Conservation (phyloP, 345 rosid genomes). For the Gossypium raimondii region DNA sequence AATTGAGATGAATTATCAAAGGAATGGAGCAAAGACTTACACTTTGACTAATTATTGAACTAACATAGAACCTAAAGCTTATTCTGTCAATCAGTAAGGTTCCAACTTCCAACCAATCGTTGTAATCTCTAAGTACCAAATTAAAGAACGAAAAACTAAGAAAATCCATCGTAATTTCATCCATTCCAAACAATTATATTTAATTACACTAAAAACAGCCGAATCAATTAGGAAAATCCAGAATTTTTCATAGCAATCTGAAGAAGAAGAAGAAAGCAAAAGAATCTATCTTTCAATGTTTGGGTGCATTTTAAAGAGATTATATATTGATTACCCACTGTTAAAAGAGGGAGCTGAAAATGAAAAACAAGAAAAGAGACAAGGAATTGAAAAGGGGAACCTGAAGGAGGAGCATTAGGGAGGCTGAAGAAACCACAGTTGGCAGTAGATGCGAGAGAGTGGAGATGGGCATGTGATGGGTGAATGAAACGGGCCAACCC, state of each 20-base stretch:
- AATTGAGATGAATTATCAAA: neutral
- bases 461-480: conserved; percentile 50
- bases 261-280: neutral
- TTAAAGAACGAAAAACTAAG: neutral
- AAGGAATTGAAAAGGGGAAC: conserved; percentile 27
- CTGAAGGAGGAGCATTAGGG: conserved; percentile 72
- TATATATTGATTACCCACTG: neutral
- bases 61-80: neutral
- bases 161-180: neutral
- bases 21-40: neutral
- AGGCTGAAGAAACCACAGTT: conserved; percentile 71
- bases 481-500: conserved; percentile 63
- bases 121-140: neutral
- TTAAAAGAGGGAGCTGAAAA: neutral
- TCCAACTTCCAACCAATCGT: neutral
- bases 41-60: neutral
- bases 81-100: neutral
- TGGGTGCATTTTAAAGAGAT: neutral
- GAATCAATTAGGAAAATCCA: neutral
- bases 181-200: neutral
- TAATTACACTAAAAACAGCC: neutral
- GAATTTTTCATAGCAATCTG: neutral
- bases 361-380: too few relatives aligned
- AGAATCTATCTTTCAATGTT: neutral
- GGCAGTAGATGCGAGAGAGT: conserved; percentile 67